phyloP scores from a whole-genome alignment of 2,329 filamentous ascomycete genomes.

The Fusarium marasasianum region DNA sequence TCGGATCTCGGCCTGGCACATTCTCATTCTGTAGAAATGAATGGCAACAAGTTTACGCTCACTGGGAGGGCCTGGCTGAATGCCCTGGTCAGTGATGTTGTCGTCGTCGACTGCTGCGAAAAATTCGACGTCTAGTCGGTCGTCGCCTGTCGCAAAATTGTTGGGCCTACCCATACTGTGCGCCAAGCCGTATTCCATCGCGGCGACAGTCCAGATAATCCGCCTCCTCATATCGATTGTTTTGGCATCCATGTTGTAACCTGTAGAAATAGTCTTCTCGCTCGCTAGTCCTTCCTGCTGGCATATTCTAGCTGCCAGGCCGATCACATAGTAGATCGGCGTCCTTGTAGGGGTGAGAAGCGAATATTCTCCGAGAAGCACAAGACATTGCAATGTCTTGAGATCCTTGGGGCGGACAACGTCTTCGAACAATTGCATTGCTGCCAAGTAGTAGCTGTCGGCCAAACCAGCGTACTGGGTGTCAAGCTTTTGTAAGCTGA shows the following conservation, averaged over 20 bases:
- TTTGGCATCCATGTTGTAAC: slow-evolving; percentile 71
- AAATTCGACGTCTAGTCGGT: slow-evolving; percentile 86
- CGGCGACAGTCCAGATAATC: slow-evolving; percentile 86
- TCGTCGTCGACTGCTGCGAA: slow-evolving; percentile 85
- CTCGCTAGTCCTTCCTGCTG: slow-evolving; percentile 89
- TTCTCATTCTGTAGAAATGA: slow-evolving; percentile 91
- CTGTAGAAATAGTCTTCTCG: slow-evolving; percentile 83
- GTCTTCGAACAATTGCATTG: slow-evolving; percentile 83
- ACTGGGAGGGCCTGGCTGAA: slow-evolving; percentile 75
- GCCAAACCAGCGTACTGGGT: slow-evolving; percentile 90
- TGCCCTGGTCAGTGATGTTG: slow-evolving; percentile 81
- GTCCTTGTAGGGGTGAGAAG: slow-evolving; percentile 90
- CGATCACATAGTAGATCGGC: slow-evolving; percentile 92
- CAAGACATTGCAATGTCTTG: slow-evolving; percentile 88
- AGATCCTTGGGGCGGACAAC: slow-evolving; percentile 89
- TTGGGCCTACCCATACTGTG: slow-evolving; percentile 89
- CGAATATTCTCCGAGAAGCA: slow-evolving; percentile 90
- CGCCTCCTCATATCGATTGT: slow-evolving; percentile 90
- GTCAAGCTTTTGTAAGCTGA: slow-evolving; percentile 92
- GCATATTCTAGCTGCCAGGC: slow-evolving; percentile 85
- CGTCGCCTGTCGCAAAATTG: slow-evolving; percentile 82
- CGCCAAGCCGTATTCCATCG: slow-evolving; percentile 88
- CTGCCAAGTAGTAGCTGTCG: slow-evolving; percentile 93
- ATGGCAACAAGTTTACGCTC: slow-evolving; percentile 89
- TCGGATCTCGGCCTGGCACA: slow-evolving; percentile 88